Percentiles rank a stretch among this genome's conserved stretches.
phyloP scores from a whole-genome alignment of 2,329 filamentous ascomycete species.

The Penicillium sp. region DNA sequence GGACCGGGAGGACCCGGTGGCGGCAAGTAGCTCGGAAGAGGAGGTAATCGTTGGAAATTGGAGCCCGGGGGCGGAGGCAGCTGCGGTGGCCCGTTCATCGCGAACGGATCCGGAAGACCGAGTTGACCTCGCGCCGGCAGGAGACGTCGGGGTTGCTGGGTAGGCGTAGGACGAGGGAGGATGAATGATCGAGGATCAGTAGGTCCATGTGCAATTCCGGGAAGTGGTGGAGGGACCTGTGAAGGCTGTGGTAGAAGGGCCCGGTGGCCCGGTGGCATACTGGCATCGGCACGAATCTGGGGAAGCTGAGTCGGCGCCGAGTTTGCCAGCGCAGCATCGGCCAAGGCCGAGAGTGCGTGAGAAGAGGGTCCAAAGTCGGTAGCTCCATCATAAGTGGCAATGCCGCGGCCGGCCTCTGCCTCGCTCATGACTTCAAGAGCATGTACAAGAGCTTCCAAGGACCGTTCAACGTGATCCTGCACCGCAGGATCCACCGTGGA shows the following conservation, averaged over 20 bases:
- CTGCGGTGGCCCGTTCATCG: constrained; percentile 34
- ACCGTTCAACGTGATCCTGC: constrained; percentile 21
- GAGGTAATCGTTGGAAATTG: constrained; percentile 31
- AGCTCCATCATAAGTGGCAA: constrained; percentile 6
- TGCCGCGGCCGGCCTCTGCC: constrained; percentile 4
- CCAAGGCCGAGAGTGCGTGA: constrained; percentile 33
- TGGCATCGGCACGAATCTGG: constrained; percentile 41
- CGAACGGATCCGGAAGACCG: constrained; percentile 36
- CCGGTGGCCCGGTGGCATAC: constrained; percentile 40
- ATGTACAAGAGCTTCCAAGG: constrained; percentile 26
- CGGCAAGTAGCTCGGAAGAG: constrained; percentile 25
- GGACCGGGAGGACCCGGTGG: constrained; percentile 10
- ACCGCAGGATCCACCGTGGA: constrained; percentile 21
- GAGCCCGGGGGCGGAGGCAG: constrained; percentile 39
- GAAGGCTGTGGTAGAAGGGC: constrained; percentile 29
- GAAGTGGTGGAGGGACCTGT: constrained; percentile 13
- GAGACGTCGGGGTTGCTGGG: constrained; percentile 34
- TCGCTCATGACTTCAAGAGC: constrained; percentile 24
- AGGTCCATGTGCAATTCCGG: constrained; percentile 21
- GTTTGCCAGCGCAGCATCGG: constrained; percentile 27
- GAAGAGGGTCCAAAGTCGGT: constrained; percentile 14
- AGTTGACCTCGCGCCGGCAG: constrained; percentile 35
- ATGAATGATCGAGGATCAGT: constrained; percentile 32
- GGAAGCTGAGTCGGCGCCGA: constrained; percentile 29
- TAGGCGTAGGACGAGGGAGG: constrained; percentile 19